These are phyloP conservation scores for Thielaviopsis populi DNA, from an alignment of 2,329 filamentous ascomycete species.

Conservation along the genomic window DNA sequence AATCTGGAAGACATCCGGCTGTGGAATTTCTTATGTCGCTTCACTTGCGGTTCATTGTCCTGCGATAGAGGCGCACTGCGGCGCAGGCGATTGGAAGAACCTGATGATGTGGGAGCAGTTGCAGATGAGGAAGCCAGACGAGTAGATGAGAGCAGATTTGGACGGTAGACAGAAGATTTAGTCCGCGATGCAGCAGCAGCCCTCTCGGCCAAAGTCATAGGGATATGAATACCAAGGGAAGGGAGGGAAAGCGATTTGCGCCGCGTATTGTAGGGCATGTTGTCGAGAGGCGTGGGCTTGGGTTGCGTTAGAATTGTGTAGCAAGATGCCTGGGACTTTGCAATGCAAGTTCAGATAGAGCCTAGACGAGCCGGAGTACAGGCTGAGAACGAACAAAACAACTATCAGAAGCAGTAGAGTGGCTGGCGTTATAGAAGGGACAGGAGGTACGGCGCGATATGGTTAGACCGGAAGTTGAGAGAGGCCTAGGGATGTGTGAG, in stretches of 20 bases:
- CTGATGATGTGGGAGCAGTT: conserved; percentile 21
- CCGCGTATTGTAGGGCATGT: conserved; percentile 90
- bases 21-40: conserved; percentile 42
- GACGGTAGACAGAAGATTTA: neutral
- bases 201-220: conserved; percentile 48
- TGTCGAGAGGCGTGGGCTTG: neutral
- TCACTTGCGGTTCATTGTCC: conserved; percentile 33
- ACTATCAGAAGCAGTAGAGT: too few relatives aligned
- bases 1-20: conserved; percentile 27
- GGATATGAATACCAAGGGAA: conserved; percentile 81
- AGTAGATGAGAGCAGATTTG: neutral
- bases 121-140: conserved; percentile 20
- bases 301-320: conserved; percentile 18
- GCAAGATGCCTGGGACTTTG: conserved; percentile 16
- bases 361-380: neutral
- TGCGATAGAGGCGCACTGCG: conserved; percentile 15
- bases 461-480: too few relatives aligned
- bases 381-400: too few relatives aligned
- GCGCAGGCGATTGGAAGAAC: conserved; percentile 21
- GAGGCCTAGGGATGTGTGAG: too few relatives aligned
- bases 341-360: neutral
- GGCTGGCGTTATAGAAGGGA: too few relatives aligned
- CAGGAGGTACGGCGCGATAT: too few relatives aligned
- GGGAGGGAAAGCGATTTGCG: conserved; percentile 89
- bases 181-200: conserved; percentile 29